Evolutionary conservation across 805 yeast species (phyloP), one percentile per base, ranked within the genome.

Genomic region (Yarrowia sp.): DNA sequence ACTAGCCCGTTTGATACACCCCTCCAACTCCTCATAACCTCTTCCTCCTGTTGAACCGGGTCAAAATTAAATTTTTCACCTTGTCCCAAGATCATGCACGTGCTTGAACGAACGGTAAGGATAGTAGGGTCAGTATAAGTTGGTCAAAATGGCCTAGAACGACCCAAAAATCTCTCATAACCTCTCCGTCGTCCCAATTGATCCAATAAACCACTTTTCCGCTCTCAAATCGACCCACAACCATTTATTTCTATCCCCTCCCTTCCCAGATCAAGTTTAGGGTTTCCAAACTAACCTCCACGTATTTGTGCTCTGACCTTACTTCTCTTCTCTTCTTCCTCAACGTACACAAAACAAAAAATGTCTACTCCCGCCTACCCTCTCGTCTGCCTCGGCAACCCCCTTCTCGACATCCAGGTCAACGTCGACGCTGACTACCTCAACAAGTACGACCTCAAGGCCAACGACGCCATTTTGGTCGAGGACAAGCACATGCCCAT

Each of bases 361-460:
- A 54, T 54, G 61, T 36, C 61, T 26, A 35, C 61, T 11, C 61
- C 64, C 56, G 56, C 88, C 52, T 87, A 78, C 80, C 84, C 84
- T 67, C 81, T 91, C 70, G 88, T 92, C 69, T 88, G 93, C 78
- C 84, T 92, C 75, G 97, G 98, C 73, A 92, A 92, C 82, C 98
- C 97, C 49, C 82, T 92, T 69, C 82, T 92, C 72, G 97, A 92
- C 75, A 79, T 90, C 71, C 97, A 91, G 81, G 90, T 87, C 75
- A 84, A 85, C 68, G 92, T 87, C 33, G 74, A 68, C 35, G 67
- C 82, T 58, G 86, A 80, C 30, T 91, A 85, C 80, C 82, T 95
- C 70, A 83, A 79, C 65, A 92, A 92, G 79, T 93, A 95, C 80
- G 85, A 76, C 41, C 81, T 95, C 72, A 92, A 93, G 77, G 91